These are phyloP conservation scores for Zelopaecilomyces penicillatus DNA, from an alignment of 2,329 filamentous ascomycete species.

Conservation along the genomic window DNA sequence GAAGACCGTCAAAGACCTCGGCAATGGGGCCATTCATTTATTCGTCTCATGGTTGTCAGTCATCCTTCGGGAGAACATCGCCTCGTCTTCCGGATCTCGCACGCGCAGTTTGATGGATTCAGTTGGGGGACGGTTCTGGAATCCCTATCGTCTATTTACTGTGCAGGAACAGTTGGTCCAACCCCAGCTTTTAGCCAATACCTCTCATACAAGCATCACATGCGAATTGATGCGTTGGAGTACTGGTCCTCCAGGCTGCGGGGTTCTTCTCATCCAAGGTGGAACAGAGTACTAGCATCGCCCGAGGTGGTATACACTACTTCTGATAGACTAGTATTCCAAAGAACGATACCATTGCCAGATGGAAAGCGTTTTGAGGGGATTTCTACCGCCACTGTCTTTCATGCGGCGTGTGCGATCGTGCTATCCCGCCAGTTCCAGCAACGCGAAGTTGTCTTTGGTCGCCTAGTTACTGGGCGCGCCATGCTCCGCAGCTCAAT, in stretches of 20 bases:
- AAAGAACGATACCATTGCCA: conserved; percentile 1
- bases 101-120: conserved; percentile 7
- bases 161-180: neutral
- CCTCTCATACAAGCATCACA: neutral
- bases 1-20: conserved; percentile 4
- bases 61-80: conserved; percentile 4
- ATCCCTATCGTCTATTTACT: neutral
- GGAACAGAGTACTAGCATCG: neutral
- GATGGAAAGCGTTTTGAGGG: neutral
- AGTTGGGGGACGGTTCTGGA: conserved; percentile 5
- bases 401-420: conserved; percentile 4
- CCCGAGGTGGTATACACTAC: neutral
- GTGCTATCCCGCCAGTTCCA: conserved; percentile 3
- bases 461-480: conserved; percentile 7
- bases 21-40: conserved; percentile 1
- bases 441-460: conserved; percentile 4
- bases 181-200: neutral
- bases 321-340: neutral
- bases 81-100: conserved; percentile 6
- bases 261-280: conserved; percentile 1
- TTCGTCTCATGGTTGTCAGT: conserved; percentile 1
- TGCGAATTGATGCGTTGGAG: neutral
- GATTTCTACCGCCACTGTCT: conserved; percentile 1
- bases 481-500: conserved; percentile 4
- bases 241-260: conserved; percentile 3